Evolutionary conservation across 352 stramenopile species (phyloP), one percentile per base, ranked within the genome.

Genomic region (Phytophthora rubi): DNA sequence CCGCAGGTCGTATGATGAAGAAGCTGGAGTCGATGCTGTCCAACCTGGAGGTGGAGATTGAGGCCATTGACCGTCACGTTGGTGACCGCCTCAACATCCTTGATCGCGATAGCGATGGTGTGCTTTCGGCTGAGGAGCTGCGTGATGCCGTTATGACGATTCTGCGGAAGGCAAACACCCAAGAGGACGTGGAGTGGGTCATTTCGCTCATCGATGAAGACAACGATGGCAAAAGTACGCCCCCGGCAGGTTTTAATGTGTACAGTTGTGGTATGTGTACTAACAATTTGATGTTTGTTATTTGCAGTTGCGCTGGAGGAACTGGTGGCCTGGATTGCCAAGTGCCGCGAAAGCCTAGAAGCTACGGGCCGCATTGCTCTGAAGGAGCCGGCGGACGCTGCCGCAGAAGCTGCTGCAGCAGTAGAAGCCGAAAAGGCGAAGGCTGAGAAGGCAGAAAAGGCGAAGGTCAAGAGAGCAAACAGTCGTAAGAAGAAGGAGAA

Each of bases 81-180:
- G 98, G 98, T 65, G 95, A 99, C 75, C 98, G 98, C 54, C 89
- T 99, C 55, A 98, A 99, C 71, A 88, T 99, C 66, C 80, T 99
- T 23, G 97, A 99, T 77, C 94, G 95, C 71, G 98, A 99, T 84
- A 94, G 87, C 55, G 98, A 99, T 82, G 97, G 97, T 67, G 89
- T 99, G 58, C 53, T 99, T 23, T 92, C 88, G 30, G 86, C 86
- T n/a, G 94, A 99, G 70, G 97, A 99, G 82, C 86, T 99, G 62
- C 93, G 93, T 53, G 85, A 98, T 68, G 95, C 94, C 0, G 89
- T 99, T 12, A 96, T 98, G 73, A 97, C 94, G 47, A 97, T 99
- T 54, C 71, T 99, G 64, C 95, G 96, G 71, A 91, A 97, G 61
- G 80, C 95, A 30, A 96, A 97, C 58, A 98, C 86, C n/a, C 85